Evolutionary conservation across 2,329 filamentous ascomycete genomes (phyloP), one percentile per base, ranked within the genome.

Genomic region (Xylaria sp.): DNA sequence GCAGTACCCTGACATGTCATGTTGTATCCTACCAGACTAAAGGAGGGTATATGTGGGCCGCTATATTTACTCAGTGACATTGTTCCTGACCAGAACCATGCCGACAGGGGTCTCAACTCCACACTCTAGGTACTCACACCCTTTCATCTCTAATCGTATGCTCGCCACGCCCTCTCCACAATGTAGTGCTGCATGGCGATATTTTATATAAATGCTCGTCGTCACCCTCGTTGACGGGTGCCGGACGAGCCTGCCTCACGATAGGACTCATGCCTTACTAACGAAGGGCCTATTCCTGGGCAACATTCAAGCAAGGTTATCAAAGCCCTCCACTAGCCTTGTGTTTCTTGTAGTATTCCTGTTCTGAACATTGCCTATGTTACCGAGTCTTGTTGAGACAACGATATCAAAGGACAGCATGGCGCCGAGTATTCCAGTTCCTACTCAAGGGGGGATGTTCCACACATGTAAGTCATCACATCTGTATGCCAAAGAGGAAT

Each of bases 391-490:
- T 32, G 65, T 46, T 60, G 64, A 67, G 66, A 58, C 67, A 67
- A 68, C 50, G 57, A 70, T 60, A 55, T 69, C 46, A 63, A 66
- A 69, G 72, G 1, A 56, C 65, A 76, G 50, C 70, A 82, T 83
- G 81, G 80, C 82, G 30, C 84, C 84, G 48, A 80, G 83, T 62
- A 82, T 83, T 71, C 78, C 83, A 18, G 79, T 83, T 74, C 80
- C 83, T 67, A 81, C 82, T 30, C 82, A 84, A 75, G 83, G 82
- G 74, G 83, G 83, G 72, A 85, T 85, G 83, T 85, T 85, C 73
- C 83, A 85, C 71, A 85, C 80, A 70, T 86, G 77, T 78, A 71
- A 73, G 76, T 70, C 28, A 28, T 28, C 58, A 53, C 23, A 15
- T 39, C 15, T 58, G 8, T 9, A 36, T 12, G 13, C 25, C 48